Percentiles rank a stretch among this genome's conserved stretches.
phyloP scores from a whole-genome alignment of 2,329 filamentous ascomycete species.

The Microdochium bolleyi region DNA sequence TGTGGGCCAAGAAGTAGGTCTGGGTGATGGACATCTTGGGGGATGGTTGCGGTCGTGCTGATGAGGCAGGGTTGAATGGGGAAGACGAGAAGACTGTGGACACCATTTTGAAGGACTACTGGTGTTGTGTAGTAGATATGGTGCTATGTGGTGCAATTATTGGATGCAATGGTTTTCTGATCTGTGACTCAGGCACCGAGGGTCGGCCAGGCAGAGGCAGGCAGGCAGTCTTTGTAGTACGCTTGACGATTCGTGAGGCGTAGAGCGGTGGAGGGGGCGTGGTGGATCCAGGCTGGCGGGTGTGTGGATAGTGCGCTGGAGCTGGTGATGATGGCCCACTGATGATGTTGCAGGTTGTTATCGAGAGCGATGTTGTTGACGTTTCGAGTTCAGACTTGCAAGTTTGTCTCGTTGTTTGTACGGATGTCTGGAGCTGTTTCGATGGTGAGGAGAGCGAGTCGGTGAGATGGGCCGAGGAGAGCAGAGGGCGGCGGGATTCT shows the following conservation, averaged over 20 bases:
- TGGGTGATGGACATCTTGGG: conserved; percentile 82
- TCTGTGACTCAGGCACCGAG: neutral
- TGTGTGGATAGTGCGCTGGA: neutral
- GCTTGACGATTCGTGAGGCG: conserved; percentile 1
- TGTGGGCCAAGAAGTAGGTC: conserved; percentile 97
- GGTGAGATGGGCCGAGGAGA: neutral
- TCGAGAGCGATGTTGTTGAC: too few species aligned
- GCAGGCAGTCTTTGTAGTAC: neutral
- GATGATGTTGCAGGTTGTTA: neutral
- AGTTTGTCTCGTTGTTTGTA: too few species aligned
- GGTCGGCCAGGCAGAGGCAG: neutral
- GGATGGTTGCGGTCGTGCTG: neutral
- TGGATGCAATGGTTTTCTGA: neutral
- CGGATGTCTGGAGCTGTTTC: neutral
- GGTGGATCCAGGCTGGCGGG: neutral
- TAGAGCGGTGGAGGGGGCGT: neutral
- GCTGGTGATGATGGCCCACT: neutral
- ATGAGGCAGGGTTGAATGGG: neutral
- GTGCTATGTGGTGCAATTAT: neutral
- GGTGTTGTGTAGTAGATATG: neutral
- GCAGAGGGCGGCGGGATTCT: neutral
- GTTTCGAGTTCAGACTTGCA: too few species aligned
- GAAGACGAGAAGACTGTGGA: neutral
- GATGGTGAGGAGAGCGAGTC: neutral
- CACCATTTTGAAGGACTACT: neutral